phyloP scores from a whole-genome alignment of 2,329 filamentous ascomycete species.

The Lachnellula arida region DNA sequence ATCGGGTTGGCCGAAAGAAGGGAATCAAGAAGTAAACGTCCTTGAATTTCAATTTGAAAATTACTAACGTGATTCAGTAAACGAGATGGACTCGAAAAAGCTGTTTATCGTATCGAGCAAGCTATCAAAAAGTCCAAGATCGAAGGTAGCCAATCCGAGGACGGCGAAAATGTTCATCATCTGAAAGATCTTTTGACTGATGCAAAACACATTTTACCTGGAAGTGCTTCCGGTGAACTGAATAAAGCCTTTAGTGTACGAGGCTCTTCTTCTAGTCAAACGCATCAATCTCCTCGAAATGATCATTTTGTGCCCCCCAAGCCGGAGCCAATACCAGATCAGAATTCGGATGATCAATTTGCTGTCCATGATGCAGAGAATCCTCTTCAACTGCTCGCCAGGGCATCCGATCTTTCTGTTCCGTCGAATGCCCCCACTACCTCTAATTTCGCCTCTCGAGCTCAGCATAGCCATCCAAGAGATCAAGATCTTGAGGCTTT shows the following conservation, averaged over 20 bases:
- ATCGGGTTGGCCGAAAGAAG: conserved; percentile 68
- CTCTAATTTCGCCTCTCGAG: conserved; percentile 1
- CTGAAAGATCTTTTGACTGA: conserved; percentile 48
- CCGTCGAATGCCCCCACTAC: conserved; percentile 7
- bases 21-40: conserved; percentile 66
- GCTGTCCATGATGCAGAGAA: conserved; percentile 71
- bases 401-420: conserved; percentile 58
- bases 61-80: conserved; percentile 47
- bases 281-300: neutral
- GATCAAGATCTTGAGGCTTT: conserved; percentile 54
- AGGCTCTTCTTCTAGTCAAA: conserved; percentile 1
- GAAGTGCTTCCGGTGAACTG: conserved; percentile 19
- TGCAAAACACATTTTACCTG: conserved; percentile 38
- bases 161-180: conserved; percentile 38
- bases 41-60: neutral
- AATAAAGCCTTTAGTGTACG: neutral
- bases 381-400: conserved; percentile 65
- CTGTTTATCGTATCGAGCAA: conserved; percentile 68
- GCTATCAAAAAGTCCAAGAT: conserved; percentile 52
- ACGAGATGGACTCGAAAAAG: conserved; percentile 68
- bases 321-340: neutral
- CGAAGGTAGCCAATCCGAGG: conserved; percentile 36
- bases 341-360: conserved; percentile 45
- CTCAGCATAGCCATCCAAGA: conserved; percentile 30
- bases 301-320: neutral